Evolutionary conservation across 192 early-diverging fungal species (phyloP).

Genomic region (Coemansia sp.): DNA sequence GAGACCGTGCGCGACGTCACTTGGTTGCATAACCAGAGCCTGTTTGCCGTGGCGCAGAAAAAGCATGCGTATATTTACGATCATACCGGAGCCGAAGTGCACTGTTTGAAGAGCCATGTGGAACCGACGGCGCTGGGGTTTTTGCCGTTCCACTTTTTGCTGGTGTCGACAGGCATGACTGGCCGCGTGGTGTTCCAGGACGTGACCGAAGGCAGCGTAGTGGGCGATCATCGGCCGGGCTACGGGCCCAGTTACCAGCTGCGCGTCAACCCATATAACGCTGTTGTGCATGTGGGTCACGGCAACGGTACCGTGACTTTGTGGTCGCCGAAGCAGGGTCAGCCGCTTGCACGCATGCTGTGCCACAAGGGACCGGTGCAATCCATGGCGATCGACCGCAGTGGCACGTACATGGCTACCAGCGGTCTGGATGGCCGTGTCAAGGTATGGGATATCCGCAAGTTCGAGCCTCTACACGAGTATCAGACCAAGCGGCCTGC

Average conservation of each 20-base stretch:
- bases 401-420: slow-evolving; percentile 85
- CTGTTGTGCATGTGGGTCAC: slow-evolving; percentile 90
- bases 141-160: slow-evolving; percentile 89
- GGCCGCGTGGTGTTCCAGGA: slow-evolving; percentile 92
- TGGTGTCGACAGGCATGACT: slow-evolving; percentile 77
- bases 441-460: slow-evolving; percentile 93
- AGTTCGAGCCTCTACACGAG: slow-evolving; percentile 74
- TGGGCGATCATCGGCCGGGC: slow-evolving; percentile 75
- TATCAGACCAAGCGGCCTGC: slow-evolving; percentile 81
- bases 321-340: slow-evolving; percentile 83
- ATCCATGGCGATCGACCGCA: slow-evolving; percentile 78
- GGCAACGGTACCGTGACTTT: slow-evolving; percentile 83
- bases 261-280: slow-evolving; percentile 88
- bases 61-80: slow-evolving; percentile 95
- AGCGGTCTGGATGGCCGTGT: slow-evolving; percentile 86
- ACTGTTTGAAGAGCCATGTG: slow-evolving; percentile 79
- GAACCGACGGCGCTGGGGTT: slow-evolving; percentile 86
- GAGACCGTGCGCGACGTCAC: slow-evolving; percentile 90
- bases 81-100: slow-evolving; percentile 83
- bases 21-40: slow-evolving; percentile 93
- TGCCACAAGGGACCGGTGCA: slow-evolving; percentile 86
- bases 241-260: slow-evolving; percentile 80
- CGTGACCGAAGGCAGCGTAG: slow-evolving; percentile 83
- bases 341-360: slow-evolving; percentile 92
- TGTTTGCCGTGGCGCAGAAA: slow-evolving; percentile 96